Conservation (phyloP, 2,329 filamentous ascomycete species). For the Beauveria bassiana region DNA sequence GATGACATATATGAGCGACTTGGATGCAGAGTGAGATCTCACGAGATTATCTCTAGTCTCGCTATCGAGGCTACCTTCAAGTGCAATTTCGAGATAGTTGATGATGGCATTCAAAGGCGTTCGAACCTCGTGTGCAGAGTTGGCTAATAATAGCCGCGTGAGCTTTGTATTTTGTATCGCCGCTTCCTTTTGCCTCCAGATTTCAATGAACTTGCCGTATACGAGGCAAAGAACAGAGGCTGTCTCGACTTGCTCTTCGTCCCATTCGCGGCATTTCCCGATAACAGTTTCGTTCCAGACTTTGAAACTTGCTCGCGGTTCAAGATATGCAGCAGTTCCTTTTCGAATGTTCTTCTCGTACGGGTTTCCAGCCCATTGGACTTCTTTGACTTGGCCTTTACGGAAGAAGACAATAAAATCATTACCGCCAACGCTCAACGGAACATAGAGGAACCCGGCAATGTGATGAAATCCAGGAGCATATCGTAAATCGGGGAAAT, state of each 20-base stretch:
- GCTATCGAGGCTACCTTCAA: constrained; percentile 70
- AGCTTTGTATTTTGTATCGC: constrained; percentile 75
- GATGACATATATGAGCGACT: constrained; percentile 88
- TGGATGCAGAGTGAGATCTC: constrained; percentile 82
- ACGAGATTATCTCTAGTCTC: constrained; percentile 81
- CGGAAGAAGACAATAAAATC: constrained; percentile 92
- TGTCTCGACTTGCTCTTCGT: constrained; percentile 81
- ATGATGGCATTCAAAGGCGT: constrained; percentile 91
- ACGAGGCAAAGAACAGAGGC: constrained; percentile 81
- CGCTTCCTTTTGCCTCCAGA: constrained; percentile 86
- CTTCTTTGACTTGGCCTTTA: constrained; percentile 65
- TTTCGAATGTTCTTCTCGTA: constrained; percentile 71
- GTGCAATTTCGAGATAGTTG: constrained; percentile 85
- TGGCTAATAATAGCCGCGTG: constrained; percentile 70
- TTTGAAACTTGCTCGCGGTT: constrained; percentile 73
- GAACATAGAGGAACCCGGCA: constrained; percentile 74
- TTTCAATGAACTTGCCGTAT: constrained; percentile 82
- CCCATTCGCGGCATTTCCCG: constrained; percentile 81
- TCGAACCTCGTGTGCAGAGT: constrained; percentile 85
- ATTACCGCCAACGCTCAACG: constrained; percentile 63
- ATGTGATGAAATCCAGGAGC: constrained; percentile 70
- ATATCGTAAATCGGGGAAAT: constrained; percentile 78
- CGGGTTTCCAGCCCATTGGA: constrained; percentile 81
- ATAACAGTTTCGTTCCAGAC: constrained; percentile 74
- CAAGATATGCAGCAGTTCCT: constrained; percentile 65